Conservation (phyloP, 192 early-diverging fungal genomes). For the Globomyces pollinis-pini region DNA sequence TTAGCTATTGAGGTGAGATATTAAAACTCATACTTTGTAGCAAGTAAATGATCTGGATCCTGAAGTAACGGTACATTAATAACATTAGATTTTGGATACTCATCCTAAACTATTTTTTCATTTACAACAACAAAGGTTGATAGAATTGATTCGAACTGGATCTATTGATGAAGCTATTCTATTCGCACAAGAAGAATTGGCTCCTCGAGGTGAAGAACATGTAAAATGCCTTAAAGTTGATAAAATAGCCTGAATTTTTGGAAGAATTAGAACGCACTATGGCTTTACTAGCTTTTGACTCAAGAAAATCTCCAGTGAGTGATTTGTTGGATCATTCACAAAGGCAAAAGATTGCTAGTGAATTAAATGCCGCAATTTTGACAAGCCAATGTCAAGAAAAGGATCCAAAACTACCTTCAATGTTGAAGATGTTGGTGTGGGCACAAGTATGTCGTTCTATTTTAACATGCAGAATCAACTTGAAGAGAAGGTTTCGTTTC, state of each 20-base stretch:
- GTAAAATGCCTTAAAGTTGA: slow-evolving; percentile 25
- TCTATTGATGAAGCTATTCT: slow-evolving; percentile 74
- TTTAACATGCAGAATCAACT: slow-evolving; percentile 53
- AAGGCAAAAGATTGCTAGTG: slow-evolving; percentile 84
- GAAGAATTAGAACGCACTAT: slow-evolving; percentile 93
- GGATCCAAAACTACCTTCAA: slow-evolving; percentile 85
- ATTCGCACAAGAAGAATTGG: slow-evolving; percentile 96
- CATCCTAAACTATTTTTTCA: slow-evolving; percentile 93
- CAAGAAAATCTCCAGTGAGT: slow-evolving; percentile 61
- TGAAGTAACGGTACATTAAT: slow-evolving; percentile 63
- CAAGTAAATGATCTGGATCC: slow-evolving; percentile 98
- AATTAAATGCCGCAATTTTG: slow-evolving; percentile 90
- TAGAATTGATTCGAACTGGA: slow-evolving; percentile 87
- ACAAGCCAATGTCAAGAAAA: slow-evolving; percentile 83
- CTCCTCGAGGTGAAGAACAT: slow-evolving; percentile 95
- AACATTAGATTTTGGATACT: slow-evolving; percentile 91
- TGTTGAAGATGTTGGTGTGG: slow-evolving; percentile 92
- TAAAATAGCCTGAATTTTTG: slow-evolving; percentile 76
- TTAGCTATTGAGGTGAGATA: slow-evolving; percentile 84
- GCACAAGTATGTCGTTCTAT: slow-evolving; percentile 62
- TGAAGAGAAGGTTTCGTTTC: slow-evolving; percentile 75
- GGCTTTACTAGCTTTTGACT: slow-evolving; percentile 88
- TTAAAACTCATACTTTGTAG: slow-evolving; percentile 78
- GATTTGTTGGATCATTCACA: slow-evolving; percentile 84
- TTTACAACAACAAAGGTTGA: slow-evolving; percentile 92